Evolutionary conservation across 306 rosid genomes (phyloP), one percentile per base, ranked within the genome.

Genomic region (Mimosa bimucronata): DNA sequence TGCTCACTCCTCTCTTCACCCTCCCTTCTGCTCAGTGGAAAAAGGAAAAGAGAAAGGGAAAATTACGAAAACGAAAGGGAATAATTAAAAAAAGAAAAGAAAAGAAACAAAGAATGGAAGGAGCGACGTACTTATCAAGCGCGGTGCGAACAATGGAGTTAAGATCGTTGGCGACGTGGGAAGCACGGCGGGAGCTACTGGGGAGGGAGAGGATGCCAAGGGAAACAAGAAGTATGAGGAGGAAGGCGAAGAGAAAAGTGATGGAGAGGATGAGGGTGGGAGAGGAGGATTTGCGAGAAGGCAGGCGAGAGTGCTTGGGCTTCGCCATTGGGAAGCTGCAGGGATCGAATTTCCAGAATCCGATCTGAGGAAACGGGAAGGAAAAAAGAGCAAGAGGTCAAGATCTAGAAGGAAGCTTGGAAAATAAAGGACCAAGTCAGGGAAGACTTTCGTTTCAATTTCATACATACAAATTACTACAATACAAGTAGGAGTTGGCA

Each of bases 251-350:
- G 34, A 69, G 2, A 29, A 69, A 41, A 14, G 55, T 13, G 65
- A 64, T 9, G 85, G 37, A 11, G 55, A 69, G 74, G 31, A 69
- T 41, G 88, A 80, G 74, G 2, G 74, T 69, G 21, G 7, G 40
- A 1, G 91, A 84, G 10, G 88, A 82, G 0, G 97, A 76, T 71
- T 90, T 96, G 46, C 98, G 93, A 18, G 77, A 6, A 18, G 88
- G 91, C 19, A 91, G 40, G 18, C 98, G 96, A 73, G 90, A 74
- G 78, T 96, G 80, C 69, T 88, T 75, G 0, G 88, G 84, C 85
- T 88, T 96, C 53, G 85, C 97, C 99, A 96, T 96, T 76, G 26
- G 29, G 80, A 13, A 48, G 48, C 52, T 75, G 29, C 52, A 21
- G 67, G 11, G 55, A 62, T 45, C 53, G 60, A 72, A 67, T 69